A percentile compares a stretch with the other conserved stretches of the same genome.
phyloP scores from a whole-genome alignment of 495 filamentous ascomycete species.

The Penicillium canescens region DNA sequence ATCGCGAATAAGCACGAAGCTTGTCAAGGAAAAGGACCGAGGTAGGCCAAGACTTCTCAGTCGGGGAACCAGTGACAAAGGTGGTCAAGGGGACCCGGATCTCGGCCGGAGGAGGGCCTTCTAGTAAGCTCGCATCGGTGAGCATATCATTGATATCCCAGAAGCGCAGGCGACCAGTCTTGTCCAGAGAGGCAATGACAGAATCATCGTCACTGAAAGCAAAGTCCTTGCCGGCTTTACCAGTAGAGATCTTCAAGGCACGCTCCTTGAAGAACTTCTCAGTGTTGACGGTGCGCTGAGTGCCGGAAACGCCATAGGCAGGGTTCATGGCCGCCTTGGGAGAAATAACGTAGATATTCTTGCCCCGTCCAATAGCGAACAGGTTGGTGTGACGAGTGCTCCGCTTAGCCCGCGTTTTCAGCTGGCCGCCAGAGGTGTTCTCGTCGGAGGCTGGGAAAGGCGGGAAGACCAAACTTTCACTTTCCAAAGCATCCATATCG shows the following conservation, averaged over 20 bases:
- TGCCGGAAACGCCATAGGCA: constrained; percentile 68
- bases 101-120: constrained; percentile 62
- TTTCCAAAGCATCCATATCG: constrained; percentile 70
- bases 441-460: constrained; percentile 73
- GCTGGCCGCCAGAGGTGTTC: constrained; percentile 80
- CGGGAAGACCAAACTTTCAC: constrained; percentile 78
- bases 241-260: constrained; percentile 87
- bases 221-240: constrained; percentile 98
- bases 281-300: constrained; percentile 72
- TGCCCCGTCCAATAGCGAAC: constrained; percentile 93
- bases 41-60: constrained; percentile 91
- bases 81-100: constrained; percentile 76
- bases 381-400: constrained; percentile 86
- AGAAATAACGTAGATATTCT: constrained; percentile 90
- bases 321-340: constrained; percentile 72
- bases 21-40: constrained; percentile 96
- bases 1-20: constrained; percentile 82
- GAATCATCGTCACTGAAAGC: constrained; percentile 95
- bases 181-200: constrained; percentile 91
- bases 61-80: constrained; percentile 72
- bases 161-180: constrained; percentile 90
- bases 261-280: constrained; percentile 85
- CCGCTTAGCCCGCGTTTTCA: constrained; percentile 92
- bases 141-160: constrained; percentile 89
- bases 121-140: constrained; percentile 54